Conservation (phyloP, 306 rosid species). For the Cucurbita ficifolia region DNA sequence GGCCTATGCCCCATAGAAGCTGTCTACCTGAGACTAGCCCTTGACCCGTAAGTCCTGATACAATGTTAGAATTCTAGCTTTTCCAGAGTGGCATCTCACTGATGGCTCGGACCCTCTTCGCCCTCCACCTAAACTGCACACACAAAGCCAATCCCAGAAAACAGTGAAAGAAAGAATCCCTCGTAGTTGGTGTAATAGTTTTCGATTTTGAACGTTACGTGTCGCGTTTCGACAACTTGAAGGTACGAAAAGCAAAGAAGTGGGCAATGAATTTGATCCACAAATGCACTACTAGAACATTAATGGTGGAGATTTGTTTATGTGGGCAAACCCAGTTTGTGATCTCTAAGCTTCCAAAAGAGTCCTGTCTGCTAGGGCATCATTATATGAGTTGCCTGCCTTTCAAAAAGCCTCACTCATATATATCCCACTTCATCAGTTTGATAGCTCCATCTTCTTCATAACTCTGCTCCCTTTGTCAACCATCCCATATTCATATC, state of each 20-base stretch:
- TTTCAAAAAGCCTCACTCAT: not conserved
- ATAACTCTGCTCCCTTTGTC: not conserved
- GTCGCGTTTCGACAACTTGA: not conserved
- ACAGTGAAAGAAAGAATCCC: no score
- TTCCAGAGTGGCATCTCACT: no score
- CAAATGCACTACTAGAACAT: not conserved
- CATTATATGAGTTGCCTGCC: not conserved
- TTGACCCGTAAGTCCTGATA: no score
- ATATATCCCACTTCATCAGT: not conserved
- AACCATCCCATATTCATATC: not conserved
- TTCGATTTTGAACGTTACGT: not conserved
- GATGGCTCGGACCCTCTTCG: no score
- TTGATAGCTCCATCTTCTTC: not conserved
- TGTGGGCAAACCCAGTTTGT: not conserved
- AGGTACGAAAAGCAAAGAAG: not conserved
- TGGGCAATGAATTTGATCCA: not conserved
- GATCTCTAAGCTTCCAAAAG: not conserved
- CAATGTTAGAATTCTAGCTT: no score
- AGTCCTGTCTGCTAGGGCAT: conserved; percentile 2
- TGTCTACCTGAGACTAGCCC: no score
- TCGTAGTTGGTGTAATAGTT: not conserved
- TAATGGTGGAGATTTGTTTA: not conserved
- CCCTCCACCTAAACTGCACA: no score
- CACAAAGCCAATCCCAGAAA: no score
- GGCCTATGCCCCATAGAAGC: no score